Percentiles rank a stretch among this genome's conserved stretches.
These are phyloP conservation scores for Vaccinium darrowii DNA, from an alignment of 148 eudicot species.

Conservation along the genomic window DNA sequence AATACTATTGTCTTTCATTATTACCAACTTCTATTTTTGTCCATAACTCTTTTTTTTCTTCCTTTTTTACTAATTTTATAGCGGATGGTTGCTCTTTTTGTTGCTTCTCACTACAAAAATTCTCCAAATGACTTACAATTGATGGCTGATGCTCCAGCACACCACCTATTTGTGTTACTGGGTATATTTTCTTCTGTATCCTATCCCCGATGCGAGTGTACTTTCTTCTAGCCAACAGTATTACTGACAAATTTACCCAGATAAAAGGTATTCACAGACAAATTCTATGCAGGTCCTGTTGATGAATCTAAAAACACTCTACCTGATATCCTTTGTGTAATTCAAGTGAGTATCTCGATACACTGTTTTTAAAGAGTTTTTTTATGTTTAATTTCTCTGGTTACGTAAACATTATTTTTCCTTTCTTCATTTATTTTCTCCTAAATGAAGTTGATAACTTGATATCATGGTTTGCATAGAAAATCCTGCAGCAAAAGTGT, in stretches of 20 bases:
- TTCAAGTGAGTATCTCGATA: conserved; percentile 55
- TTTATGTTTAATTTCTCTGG: not conserved
- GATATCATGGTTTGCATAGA: not conserved
- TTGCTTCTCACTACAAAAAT: conserved; percentile 95
- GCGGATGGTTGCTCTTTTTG: conserved; percentile 96
- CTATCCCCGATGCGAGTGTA: not conserved
- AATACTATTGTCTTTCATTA: not conserved
- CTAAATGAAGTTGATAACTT: not conserved
- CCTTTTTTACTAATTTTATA: conserved; percentile 32
- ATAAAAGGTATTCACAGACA: not conserved
- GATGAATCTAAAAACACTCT: conserved; percentile 75
- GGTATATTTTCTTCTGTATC: conserved; percentile 43
- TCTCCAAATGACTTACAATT: conserved; percentile 93
- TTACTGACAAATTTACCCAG: too few species aligned
- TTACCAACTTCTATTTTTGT: not conserved
- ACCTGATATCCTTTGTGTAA: conserved; percentile 88
- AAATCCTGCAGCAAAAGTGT: not conserved
- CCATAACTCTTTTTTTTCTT: not conserved
- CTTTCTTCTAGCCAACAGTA: not conserved
- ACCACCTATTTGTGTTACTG: conserved; percentile 91
- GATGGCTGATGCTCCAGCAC: conserved; percentile 98
- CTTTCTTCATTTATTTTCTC: not conserved
- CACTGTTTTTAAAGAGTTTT: not conserved
- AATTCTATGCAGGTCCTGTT: conserved; percentile 67
- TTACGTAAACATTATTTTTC: not conserved